Evolutionary conservation across 148 eudicot genomes (phyloP).

Genomic region (Linanthus parryae): DNA sequence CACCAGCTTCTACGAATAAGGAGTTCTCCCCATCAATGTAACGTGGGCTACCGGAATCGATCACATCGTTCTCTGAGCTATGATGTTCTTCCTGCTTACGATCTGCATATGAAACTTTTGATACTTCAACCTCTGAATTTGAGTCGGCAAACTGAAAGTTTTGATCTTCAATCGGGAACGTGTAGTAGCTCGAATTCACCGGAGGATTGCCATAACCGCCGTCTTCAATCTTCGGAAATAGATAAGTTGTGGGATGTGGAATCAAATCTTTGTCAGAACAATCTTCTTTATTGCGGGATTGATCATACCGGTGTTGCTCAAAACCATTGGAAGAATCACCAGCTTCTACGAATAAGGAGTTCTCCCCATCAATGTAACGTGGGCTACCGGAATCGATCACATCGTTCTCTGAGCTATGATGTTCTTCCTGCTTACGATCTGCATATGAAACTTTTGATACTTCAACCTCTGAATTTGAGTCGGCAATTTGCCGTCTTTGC

Average conservation of each 20-base stretch:
- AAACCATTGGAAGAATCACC: conserved; percentile 42
- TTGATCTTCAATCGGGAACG: conserved; percentile 51
- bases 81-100: conserved; percentile 35
- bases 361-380: conserved; percentile 22
- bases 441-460: conserved; percentile 19
- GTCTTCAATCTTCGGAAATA: conserved; percentile 30
- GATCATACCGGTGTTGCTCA: conserved; percentile 52
- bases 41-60: conserved; percentile 45
- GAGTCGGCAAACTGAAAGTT: conserved; percentile 40
- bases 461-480: conserved; percentile 35
- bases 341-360: conserved; percentile 32
- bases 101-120: conserved; percentile 12
- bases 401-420: conserved; percentile 34
- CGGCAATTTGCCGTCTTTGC: conserved; percentile 18
- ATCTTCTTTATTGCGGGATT: conserved; percentile 61
- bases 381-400: conserved; percentile 45
- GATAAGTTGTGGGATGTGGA: conserved; percentile 26
- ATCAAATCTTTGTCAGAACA: conserved; percentile 27
- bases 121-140: no score
- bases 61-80: conserved; percentile 32
- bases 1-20: conserved; percentile 34
- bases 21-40: conserved; percentile 27
- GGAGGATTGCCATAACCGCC: conserved; percentile 22
- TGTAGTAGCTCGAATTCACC: conserved; percentile 31
- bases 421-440: conserved; percentile 32